These are phyloP conservation scores for Sugiyamaella qingdaonensis DNA, from an alignment of 805 yeast genomes.

Conservation along the genomic window DNA sequence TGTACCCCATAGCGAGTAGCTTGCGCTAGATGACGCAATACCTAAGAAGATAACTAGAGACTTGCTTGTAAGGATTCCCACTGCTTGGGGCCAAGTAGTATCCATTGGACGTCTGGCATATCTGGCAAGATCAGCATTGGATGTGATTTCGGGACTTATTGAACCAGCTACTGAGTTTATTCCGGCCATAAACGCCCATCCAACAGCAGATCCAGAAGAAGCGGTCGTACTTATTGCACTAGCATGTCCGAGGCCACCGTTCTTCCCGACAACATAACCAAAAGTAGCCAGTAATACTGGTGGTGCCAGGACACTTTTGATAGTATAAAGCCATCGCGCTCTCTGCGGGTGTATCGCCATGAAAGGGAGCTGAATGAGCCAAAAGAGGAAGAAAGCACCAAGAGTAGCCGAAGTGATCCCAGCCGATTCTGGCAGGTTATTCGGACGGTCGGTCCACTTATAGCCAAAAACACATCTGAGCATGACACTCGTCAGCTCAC, in stretches of 20 bases:
- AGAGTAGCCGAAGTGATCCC: slow-evolving; percentile 1
- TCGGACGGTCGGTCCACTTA: not conserved
- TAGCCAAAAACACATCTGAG: not conserved
- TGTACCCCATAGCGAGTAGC: slow-evolving; percentile 29
- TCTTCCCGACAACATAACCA: not conserved
- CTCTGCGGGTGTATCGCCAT: not conserved
- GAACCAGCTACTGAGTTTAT: slow-evolving; percentile 19
- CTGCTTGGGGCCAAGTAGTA: slow-evolving; percentile 10
- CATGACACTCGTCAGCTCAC: slow-evolving; percentile 1
- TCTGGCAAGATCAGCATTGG: slow-evolving; percentile 16
- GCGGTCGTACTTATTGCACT: not conserved
- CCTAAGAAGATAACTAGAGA: slow-evolving; percentile 33
- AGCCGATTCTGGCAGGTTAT: not conserved
- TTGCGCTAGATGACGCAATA: slow-evolving; percentile 25
- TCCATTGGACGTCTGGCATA: slow-evolving; percentile 12
- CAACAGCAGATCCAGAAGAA: slow-evolving; percentile 1
- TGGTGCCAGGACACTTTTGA: not conserved
- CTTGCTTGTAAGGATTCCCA: slow-evolving; percentile 15
- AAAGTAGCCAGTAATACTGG: not conserved
- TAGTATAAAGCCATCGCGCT: not conserved
- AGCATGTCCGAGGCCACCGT: slow-evolving; percentile 1
- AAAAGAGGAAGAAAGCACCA: not conserved
- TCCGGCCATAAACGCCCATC: slow-evolving; percentile 15
- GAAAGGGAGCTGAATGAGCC: not conserved
- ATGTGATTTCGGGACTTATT: slow-evolving; percentile 14